phyloP scores from a whole-genome alignment of 2,329 filamentous ascomycete genomes.

The Rasamsonia emersonii region DNA sequence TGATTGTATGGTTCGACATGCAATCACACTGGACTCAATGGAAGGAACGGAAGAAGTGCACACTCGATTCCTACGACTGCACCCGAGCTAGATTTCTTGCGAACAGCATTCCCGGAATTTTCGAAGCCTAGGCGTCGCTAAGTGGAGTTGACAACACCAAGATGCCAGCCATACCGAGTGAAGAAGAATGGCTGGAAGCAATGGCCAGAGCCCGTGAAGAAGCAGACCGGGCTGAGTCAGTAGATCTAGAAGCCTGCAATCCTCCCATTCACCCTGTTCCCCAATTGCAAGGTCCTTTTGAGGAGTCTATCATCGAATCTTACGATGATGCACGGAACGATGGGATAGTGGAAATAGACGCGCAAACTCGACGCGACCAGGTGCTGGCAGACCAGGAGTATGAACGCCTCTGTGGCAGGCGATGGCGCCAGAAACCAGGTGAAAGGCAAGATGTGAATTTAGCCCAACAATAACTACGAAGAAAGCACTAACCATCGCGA shows the following conservation, averaged over 20 bases:
- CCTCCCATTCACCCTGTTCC: constrained; percentile 32
- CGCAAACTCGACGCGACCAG: constrained; percentile 49
- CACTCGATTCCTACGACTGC: no score
- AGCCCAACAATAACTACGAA: neutral
- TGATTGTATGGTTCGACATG: no score
- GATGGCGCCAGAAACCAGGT: constrained; percentile 67
- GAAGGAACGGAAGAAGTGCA: no score
- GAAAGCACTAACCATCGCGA: constrained; percentile 6
- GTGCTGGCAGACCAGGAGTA: constrained; percentile 61
- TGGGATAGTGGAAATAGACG: constrained; percentile 28
- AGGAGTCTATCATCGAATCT: constrained; percentile 37
- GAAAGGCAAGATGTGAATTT: constrained; percentile 38
- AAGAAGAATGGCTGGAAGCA: constrained; percentile 9
- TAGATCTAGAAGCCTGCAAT: constrained; percentile 7
- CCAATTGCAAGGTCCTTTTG: constrained; percentile 37
- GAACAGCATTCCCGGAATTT: no score
- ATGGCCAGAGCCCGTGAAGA: constrained; percentile 8
- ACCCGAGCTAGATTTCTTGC: no score
- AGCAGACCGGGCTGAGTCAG: constrained; percentile 1
- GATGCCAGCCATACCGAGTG: constrained; percentile 8
- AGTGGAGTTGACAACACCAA: constrained; percentile 2
- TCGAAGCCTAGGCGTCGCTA: no score
- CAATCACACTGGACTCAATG: no score
- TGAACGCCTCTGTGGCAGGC: constrained; percentile 61
- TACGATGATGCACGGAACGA: constrained; percentile 15